phyloP scores from a whole-genome alignment of 805 yeast genomes.

The Torulaspora indica region DNA sequence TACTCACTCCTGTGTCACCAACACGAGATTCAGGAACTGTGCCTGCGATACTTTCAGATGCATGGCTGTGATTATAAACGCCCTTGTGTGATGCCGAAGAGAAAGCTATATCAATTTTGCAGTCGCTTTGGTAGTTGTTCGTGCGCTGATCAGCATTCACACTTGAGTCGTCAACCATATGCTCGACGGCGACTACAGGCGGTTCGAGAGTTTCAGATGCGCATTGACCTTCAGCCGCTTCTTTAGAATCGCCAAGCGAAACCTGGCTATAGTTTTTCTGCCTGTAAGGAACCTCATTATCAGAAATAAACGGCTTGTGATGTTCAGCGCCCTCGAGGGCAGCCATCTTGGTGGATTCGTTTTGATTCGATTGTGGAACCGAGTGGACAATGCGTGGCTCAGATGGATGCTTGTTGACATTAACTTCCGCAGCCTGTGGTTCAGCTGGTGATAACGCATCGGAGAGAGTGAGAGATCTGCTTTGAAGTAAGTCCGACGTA shows the following conservation, averaged over 20 bases:
- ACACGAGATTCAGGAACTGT: not conserved
- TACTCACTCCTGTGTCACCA: not conserved
- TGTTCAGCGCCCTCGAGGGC: not conserved
- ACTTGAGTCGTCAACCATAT: not conserved
- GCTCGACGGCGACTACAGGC: not conserved
- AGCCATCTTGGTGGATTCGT: not conserved
- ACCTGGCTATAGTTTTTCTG: not conserved
- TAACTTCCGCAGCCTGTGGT: not conserved
- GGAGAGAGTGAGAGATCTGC: slow-evolving; percentile 14
- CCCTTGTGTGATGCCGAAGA: slow-evolving; percentile 4
- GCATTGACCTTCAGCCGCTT: not conserved
- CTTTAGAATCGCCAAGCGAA: not conserved
- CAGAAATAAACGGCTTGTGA: not conserved
- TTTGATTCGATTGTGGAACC: not conserved
- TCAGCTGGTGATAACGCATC: slow-evolving; percentile 1
- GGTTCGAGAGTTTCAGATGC: not conserved
- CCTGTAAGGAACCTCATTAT: not conserved
- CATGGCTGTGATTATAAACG: not conserved
- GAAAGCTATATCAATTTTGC: not conserved
- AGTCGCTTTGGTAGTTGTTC: slow-evolving; percentile 4
- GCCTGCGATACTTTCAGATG: not conserved
- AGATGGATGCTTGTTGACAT: not conserved
- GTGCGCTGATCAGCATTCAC: not conserved
- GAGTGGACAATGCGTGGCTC: not conserved
- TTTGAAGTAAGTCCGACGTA: slow-evolving; percentile 17